Evolutionary conservation across 495 filamentous ascomycete genomes (phyloP).

Genomic region (Penicillium cinerascens): DNA sequence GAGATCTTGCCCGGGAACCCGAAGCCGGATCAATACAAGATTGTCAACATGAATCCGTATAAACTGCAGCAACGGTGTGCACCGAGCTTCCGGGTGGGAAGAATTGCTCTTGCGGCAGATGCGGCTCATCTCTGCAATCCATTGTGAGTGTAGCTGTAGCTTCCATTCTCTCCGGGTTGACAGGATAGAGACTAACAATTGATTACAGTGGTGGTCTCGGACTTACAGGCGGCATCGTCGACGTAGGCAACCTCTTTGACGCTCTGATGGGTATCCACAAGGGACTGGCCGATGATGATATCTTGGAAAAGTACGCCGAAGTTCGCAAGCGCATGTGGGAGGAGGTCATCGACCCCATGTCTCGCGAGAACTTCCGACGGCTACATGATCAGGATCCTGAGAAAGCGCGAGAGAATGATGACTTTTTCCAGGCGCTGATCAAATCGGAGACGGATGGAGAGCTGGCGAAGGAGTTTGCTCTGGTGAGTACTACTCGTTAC

Average conservation of each 20-base stretch:
- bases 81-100: conserved; percentile 51
- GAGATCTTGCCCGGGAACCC: conserved; percentile 57
- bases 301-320: conserved; percentile 56
- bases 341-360: conserved; percentile 54
- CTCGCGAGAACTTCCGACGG: conserved; percentile 46
- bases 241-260: conserved; percentile 57
- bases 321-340: conserved; percentile 54
- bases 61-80: conserved; percentile 61
- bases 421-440: conserved; percentile 34
- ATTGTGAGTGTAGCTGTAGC: conserved; percentile 27
- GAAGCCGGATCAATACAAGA: conserved; percentile 52
- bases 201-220: conserved; percentile 50
- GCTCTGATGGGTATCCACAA: conserved; percentile 54
- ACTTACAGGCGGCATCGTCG: conserved; percentile 59
- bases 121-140: conserved; percentile 48
- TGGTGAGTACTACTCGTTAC: conserved; percentile 13
- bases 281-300: conserved; percentile 51
- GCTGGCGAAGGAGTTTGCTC: conserved; percentile 20
- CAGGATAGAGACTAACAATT: too few relatives aligned
- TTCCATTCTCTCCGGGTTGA: background rate
- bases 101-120: conserved; percentile 57
- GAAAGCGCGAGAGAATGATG: conserved; percentile 30
- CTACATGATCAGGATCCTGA: conserved; percentile 37
- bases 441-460: conserved; percentile 23
- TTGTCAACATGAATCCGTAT: conserved; percentile 55